Conservation (phyloP, 2,329 filamentous ascomycete species). For the Daldinia sp. region DNA sequence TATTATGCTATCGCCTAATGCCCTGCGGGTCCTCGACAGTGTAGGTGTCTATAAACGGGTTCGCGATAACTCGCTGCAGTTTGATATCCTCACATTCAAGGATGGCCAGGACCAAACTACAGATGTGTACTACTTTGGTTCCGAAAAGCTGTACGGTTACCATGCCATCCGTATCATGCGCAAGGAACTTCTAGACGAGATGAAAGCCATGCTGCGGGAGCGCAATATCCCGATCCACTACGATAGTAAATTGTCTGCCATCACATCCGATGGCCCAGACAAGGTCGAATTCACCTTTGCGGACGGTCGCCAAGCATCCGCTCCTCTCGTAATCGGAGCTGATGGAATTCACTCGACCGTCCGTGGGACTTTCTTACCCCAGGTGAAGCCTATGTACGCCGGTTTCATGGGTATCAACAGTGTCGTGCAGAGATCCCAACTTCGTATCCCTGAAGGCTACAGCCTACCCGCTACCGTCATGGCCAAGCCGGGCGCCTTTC, state of each 20-base stretch:
- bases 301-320: slow-evolving; percentile 52
- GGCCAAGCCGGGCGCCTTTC: slow-evolving; percentile 55
- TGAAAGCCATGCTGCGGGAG: slow-evolving; percentile 53
- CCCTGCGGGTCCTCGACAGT: slow-evolving; percentile 60
- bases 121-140: slow-evolving; percentile 59
- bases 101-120: slow-evolving; percentile 46
- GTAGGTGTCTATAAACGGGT: slow-evolving; percentile 59
- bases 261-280: slow-evolving; percentile 52
- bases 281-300: slow-evolving; percentile 57
- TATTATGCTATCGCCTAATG: slow-evolving; percentile 68
- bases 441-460: slow-evolving; percentile 49
- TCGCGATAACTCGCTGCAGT: slow-evolving; percentile 56
- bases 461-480: slow-evolving; percentile 55
- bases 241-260: slow-evolving; percentile 55
- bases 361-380: slow-evolving; percentile 59
- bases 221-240: slow-evolving; percentile 55
- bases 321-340: slow-evolving; percentile 60
- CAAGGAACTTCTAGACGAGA: slow-evolving; percentile 58
- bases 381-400: slow-evolving; percentile 51
- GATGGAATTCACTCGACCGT: slow-evolving; percentile 69
- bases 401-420: slow-evolving; percentile 58
- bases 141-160: slow-evolving; percentile 59
- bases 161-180: slow-evolving; percentile 63
- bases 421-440: slow-evolving; percentile 50
- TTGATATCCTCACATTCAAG: slow-evolving; percentile 58